Conservation (phyloP, 208 protist species). For the Trypanosoma theileri region DNA sequence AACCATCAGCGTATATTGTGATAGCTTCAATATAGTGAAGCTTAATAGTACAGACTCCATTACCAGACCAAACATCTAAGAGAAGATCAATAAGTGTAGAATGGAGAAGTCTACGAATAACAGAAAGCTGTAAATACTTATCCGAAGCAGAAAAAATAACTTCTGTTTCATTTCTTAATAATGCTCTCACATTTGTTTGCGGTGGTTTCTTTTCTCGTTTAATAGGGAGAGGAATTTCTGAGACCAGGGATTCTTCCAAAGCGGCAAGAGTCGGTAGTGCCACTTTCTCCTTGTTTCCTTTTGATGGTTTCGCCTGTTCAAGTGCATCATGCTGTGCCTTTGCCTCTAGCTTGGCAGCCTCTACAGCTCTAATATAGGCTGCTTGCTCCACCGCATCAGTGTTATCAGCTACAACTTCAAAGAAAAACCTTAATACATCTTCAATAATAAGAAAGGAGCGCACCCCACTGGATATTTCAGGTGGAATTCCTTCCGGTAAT, state of each 20-base stretch:
- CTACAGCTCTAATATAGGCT: slow-evolving; percentile 43
- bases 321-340: slow-evolving; percentile 56
- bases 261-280: slow-evolving; percentile 51
- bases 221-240: slow-evolving; percentile 40
- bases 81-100: slow-evolving; percentile 26
- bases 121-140: slow-evolving; percentile 20
- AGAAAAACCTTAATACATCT: slow-evolving; percentile 37
- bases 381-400: slow-evolving; percentile 40
- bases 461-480: slow-evolving; percentile 42
- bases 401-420: slow-evolving; percentile 72
- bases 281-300: slow-evolving; percentile 27
- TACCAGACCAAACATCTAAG: slow-evolving; percentile 42
- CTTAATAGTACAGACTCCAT: slow-evolving; percentile 19
- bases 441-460: slow-evolving; percentile 43
- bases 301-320: slow-evolving; percentile 25
- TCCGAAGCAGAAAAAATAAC: slow-evolving; percentile 9
- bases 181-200: slow-evolving; percentile 4
- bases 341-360: slow-evolving; percentile 48
- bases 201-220: slow-evolving; percentile 15
- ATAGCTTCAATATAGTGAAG: slow-evolving; percentile 31
- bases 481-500: slow-evolving; percentile 1
- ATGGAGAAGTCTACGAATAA: slow-evolving; percentile 13
- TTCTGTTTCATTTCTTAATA: slow-evolving; percentile 19
- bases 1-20: slow-evolving; percentile 46
- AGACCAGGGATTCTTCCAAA: slow-evolving; percentile 46